A percentile compares a stretch with the other conserved stretches of the same genome.
phyloP scores from a whole-genome alignment of 176 grass and related monocot species.

The Alopecurus myosuroides region DNA sequence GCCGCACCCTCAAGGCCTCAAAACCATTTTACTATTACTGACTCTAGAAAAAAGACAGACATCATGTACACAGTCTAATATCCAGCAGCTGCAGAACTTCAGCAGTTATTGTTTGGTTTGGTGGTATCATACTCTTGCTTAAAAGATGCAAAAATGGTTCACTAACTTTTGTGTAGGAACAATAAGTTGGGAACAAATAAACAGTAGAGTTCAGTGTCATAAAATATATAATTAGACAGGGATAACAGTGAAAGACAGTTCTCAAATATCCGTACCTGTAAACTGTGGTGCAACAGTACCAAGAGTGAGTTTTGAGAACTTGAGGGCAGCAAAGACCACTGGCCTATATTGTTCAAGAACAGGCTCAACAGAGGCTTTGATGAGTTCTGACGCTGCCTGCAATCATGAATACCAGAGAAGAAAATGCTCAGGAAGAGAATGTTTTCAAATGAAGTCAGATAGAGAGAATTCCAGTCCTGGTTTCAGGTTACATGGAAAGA shows the following conservation, averaged over 20 bases:
- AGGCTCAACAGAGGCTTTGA: constrained; percentile 82
- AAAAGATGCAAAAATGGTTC: not conserved
- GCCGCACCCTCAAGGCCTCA: not conserved
- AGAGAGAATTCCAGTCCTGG: not conserved
- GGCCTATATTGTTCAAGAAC: constrained; percentile 91
- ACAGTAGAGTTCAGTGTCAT: not conserved
- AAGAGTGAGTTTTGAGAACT: constrained; percentile 96
- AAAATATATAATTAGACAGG: not conserved
- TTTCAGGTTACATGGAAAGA: not conserved
- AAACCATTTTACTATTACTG: not conserved
- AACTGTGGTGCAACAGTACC: constrained; percentile 97
- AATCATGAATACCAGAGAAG: constrained; percentile 29
- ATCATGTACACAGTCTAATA: not conserved
- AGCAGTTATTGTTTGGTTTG: not conserved
- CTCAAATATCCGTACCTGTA: constrained; percentile 52
- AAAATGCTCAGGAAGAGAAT: constrained; percentile 16
- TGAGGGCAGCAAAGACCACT: constrained; percentile 68
- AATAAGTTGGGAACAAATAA: not conserved
- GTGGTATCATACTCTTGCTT: not conserved
- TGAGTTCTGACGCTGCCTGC: constrained; percentile 90
- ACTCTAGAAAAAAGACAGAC: not conserved
- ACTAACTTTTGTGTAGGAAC: not conserved
- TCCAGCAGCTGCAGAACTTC: not conserved
- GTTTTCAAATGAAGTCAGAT: not conserved
- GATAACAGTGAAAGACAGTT: not conserved